Conservation (phyloP, 192 early-diverging fungal species). For the Geranomyces michiganensis region DNA sequence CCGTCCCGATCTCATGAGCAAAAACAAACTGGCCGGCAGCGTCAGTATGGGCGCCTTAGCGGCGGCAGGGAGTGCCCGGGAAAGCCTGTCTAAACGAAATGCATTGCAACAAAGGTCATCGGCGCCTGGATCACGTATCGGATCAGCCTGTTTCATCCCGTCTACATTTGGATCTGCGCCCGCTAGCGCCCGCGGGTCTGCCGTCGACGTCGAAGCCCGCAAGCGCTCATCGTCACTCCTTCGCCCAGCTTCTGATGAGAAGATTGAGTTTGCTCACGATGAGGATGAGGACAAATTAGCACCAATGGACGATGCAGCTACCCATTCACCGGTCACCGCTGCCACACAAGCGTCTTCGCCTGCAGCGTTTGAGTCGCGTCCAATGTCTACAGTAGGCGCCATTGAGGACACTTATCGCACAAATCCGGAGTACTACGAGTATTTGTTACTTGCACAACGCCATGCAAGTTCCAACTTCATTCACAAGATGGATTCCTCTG, state of each 20-base stretch:
- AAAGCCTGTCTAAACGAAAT: not conserved
- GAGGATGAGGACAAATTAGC: not conserved
- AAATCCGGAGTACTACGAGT: constrained; percentile 58
- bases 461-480: constrained; percentile 60
- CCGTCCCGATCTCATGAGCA: not conserved
- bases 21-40: constrained; percentile 13
- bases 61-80: constrained; percentile 6
- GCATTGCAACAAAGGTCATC: constrained; percentile 5
- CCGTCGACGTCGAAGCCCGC: not conserved
- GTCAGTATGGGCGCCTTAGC: constrained; percentile 27
- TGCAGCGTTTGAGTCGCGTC: constrained; percentile 19
- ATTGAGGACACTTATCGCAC: constrained; percentile 35
- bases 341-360: not conserved
- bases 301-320: not conserved
- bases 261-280: not conserved
- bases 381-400: constrained; percentile 31
- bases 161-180: constrained; percentile 23
- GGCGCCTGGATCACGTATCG: not conserved
- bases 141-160: constrained; percentile 13
- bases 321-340: not conserved
- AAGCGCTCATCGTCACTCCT: constrained; percentile 14
- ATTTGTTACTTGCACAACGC: constrained; percentile 56
- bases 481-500: constrained; percentile 58
- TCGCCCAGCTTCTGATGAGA: constrained; percentile 15
- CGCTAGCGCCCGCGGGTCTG: constrained; percentile 10